Conservation (phyloP, 2,329 filamentous ascomycete genomes). For the Xylariaceae sp. region DNA sequence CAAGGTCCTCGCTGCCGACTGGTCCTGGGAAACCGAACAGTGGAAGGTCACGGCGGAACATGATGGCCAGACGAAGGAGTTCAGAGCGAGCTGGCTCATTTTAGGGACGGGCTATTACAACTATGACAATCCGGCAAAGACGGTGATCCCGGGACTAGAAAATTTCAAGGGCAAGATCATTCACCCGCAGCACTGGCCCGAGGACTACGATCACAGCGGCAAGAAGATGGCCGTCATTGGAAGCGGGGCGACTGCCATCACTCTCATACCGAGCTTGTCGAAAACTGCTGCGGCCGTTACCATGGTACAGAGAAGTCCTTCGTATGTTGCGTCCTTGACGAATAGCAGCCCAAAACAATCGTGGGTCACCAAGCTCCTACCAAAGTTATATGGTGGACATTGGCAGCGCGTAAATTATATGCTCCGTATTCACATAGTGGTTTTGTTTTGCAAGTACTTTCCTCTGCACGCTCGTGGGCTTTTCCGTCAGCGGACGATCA, state of each 20-base stretch:
- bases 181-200: constrained; percentile 77
- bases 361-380: constrained; percentile 16
- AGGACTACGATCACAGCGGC: constrained; percentile 66
- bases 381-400: constrained; percentile 3
- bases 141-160: constrained; percentile 63
- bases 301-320: constrained; percentile 81
- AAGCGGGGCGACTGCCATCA: constrained; percentile 79
- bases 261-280: constrained; percentile 73
- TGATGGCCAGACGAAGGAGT: constrained; percentile 37
- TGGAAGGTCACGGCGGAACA: constrained; percentile 57
- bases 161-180: constrained; percentile 64
- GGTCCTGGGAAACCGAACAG: constrained; percentile 58
- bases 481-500: constrained; percentile 48
- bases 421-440: constrained; percentile 7
- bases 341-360: constrained; percentile 58
- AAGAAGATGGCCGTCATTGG: constrained; percentile 77
- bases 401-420: constrained; percentile 18
- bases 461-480: constrained; percentile 53
- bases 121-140: constrained; percentile 60
- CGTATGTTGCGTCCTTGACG: constrained; percentile 56
- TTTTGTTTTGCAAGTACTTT: constrained; percentile 53
- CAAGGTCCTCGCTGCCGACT: constrained; percentile 56
- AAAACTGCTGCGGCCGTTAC: constrained; percentile 70
- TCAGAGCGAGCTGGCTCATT: constrained; percentile 62
- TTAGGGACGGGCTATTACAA: constrained; percentile 70